Percentiles rank a stretch among this genome's conserved stretches.
Evolutionary conservation across 805 yeast species (phyloP).

Genomic region (Wickerhamomyces strasburgensis): DNA sequence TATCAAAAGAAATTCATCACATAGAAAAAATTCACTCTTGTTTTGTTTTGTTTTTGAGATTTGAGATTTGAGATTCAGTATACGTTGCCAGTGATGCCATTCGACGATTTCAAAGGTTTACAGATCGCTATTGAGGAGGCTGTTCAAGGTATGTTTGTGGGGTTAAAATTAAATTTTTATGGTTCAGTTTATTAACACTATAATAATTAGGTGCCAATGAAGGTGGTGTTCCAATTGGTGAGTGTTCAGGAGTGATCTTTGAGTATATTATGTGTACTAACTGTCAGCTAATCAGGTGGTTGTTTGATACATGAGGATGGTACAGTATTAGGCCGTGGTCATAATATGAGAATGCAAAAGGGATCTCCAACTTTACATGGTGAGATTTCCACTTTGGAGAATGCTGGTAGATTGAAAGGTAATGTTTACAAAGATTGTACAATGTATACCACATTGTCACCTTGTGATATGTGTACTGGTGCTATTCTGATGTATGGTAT

Average conservation of each 20-base stretch:
- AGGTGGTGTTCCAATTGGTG: constrained; percentile 87
- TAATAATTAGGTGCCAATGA: constrained; percentile 50
- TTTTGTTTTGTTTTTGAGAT: no score
- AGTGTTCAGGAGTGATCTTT: constrained; percentile 9
- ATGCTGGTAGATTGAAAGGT: constrained; percentile 86
- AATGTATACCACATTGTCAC: constrained; percentile 83
- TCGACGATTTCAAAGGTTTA: constrained; percentile 64
- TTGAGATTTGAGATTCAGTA: no score
- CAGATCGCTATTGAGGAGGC: constrained; percentile 73
- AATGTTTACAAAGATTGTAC: constrained; percentile 78
- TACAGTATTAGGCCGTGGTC: constrained; percentile 79
- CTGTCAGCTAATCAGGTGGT: no score
- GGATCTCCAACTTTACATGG: constrained; percentile 84
- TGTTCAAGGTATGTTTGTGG: constrained; percentile 37
- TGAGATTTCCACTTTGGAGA: constrained; percentile 83
- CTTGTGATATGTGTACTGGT: constrained; percentile 95
- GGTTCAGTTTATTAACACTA: neutral
- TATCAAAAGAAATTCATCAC: no score
- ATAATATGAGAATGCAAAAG: constrained; percentile 85
- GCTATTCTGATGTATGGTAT: constrained; percentile 87
- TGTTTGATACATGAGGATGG: constrained; percentile 73
- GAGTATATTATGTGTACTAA: constrained; percentile 16
- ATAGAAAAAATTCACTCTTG: no score
- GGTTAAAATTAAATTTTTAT: constrained; percentile 1
- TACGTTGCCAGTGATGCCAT: constrained; percentile 43